Evolutionary conservation across 2,329 filamentous ascomycete species (phyloP).

Genomic region (Colletotrichum tanaceti): DNA sequence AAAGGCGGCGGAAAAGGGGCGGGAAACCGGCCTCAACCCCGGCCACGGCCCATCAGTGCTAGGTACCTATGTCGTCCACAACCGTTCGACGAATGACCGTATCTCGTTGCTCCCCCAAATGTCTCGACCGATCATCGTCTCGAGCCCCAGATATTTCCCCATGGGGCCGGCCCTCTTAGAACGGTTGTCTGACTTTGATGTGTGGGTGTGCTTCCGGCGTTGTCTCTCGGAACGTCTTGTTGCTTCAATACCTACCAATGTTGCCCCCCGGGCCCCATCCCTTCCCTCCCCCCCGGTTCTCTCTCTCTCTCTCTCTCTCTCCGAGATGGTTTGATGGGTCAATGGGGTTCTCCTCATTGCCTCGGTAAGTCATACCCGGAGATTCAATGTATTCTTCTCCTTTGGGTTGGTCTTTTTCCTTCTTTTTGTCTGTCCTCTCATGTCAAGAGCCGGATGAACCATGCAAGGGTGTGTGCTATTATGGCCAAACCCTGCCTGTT

Average conservation of each 20-base stretch:
- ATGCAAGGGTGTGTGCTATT: slow-evolving; percentile 3
- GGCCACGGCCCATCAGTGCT: neutral
- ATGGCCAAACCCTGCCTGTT: neutral
- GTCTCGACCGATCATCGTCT: slow-evolving; percentile 36
- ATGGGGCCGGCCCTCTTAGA: slow-evolving; percentile 32
- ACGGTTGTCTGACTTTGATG: neutral
- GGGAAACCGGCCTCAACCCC: slow-evolving; percentile 13
- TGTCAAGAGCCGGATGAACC: neutral
- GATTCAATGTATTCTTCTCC: slow-evolving; percentile 22
- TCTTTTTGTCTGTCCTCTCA: neutral
- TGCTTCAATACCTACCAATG: slow-evolving; percentile 23
- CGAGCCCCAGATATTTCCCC: slow-evolving; percentile 29
- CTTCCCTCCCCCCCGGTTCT: too few relatives aligned
- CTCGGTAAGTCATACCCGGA: slow-evolving; percentile 31
- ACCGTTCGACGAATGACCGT: slow-evolving; percentile 33
- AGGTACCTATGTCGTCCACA: slow-evolving; percentile 17
- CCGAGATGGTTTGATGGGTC: slow-evolving; percentile 5
- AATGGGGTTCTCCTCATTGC: slow-evolving; percentile 29
- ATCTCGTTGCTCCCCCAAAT: slow-evolving; percentile 30
- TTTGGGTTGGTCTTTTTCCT: neutral
- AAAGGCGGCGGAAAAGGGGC: slow-evolving; percentile 32
- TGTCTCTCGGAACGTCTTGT: slow-evolving; percentile 23
- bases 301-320: too few relatives aligned
- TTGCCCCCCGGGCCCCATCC: neutral
- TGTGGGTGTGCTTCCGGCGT: slow-evolving; percentile 8